phyloP scores from a whole-genome alignment of 306 rosid genomes.

The Medicago truncatula region MtrunA17r5.0-ANR NC_053049.1:1041501-1042000 shows the following conservation, averaged over 20 bases:
- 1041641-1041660: too few relatives aligned
- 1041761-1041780: too few relatives aligned
- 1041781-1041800: too few relatives aligned
- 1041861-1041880: conserved; percentile 36
- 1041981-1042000: conserved; percentile 53
- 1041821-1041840: conserved; percentile 42
- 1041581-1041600: conserved; percentile 10
- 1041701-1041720: too few relatives aligned
- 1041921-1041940: background rate
- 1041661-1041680: too few relatives aligned
- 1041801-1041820: too few relatives aligned
- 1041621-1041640: conserved; percentile 36
- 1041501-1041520: conserved; percentile 39
- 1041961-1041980: conserved; percentile 49
- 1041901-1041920: background rate
- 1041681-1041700: too few relatives aligned
- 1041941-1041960: background rate
- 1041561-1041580: background rate
- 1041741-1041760: too few relatives aligned
- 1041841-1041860: background rate
- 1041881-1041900: background rate
- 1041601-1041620: conserved; percentile 30
- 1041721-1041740: too few relatives aligned
- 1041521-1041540: background rate
- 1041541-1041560: conserved; percentile 1